Evolutionary conservation across 2,329 filamentous ascomycete genomes (phyloP).

Genomic region (Calonectria ilicicola): DNA sequence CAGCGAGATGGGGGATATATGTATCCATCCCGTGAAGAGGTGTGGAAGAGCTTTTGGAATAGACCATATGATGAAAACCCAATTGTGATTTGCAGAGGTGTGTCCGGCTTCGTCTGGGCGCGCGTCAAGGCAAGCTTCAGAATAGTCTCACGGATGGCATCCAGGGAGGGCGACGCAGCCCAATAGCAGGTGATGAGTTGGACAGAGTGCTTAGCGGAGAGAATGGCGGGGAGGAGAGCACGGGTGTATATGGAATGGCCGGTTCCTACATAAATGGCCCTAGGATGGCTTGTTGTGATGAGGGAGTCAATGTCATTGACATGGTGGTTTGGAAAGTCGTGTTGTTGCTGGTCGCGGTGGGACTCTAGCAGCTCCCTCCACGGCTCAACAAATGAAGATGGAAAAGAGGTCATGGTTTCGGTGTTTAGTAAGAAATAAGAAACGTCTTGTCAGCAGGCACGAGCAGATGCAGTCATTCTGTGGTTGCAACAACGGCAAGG

Average conservation of each 20-base stretch:
- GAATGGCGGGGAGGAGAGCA: conserved; percentile 71
- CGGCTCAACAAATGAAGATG: conserved; percentile 51
- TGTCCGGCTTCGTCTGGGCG: conserved; percentile 40
- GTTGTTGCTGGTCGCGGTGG: conserved; percentile 47
- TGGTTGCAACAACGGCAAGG: neutral
- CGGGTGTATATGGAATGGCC: conserved; percentile 67
- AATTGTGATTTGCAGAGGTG: conserved; percentile 71
- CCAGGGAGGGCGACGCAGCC: conserved; percentile 73
- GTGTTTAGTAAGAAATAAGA: neutral
- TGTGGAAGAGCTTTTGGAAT: conserved; percentile 81
- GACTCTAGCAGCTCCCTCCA: conserved; percentile 50
- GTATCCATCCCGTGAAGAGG: conserved; percentile 71
- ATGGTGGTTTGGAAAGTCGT: conserved; percentile 64
- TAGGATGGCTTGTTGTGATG: conserved; percentile 60
- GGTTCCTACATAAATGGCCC: conserved; percentile 66
- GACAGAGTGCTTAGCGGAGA: conserved; percentile 71
- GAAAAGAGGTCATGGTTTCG: conserved; percentile 41
- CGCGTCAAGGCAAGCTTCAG: conserved; percentile 65
- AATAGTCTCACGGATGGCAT: conserved; percentile 69
- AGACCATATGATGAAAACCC: conserved; percentile 82
- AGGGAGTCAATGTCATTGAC: conserved; percentile 57
- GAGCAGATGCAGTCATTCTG: neutral
- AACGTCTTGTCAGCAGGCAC: neutral
- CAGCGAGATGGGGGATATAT: conserved; percentile 71
- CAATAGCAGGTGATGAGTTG: conserved; percentile 88